These are phyloP conservation scores for Pleurotus platypus DNA, from an alignment of 768 basidiomycete species.

Conservation along the genomic window DNA sequence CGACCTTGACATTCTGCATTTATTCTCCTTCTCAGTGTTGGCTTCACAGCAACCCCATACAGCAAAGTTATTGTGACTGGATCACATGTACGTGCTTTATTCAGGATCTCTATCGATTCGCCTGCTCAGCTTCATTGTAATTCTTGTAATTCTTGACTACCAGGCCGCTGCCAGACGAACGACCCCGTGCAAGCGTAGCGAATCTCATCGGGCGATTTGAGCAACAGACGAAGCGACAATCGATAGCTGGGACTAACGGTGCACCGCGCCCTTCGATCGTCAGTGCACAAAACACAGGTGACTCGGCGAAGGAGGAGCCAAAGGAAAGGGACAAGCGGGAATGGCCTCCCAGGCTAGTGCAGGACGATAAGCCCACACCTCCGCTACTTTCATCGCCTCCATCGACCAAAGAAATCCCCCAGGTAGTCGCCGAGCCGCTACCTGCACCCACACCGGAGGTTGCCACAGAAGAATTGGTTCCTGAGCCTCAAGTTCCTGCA, in stretches of 20 bases:
- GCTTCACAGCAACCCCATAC: neutral
- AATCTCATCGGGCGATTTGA: constrained; percentile 91
- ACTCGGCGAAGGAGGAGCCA: constrained; percentile 61
- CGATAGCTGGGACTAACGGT: constrained; percentile 25
- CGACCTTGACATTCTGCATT: too few relatives aligned
- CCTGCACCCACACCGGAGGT: neutral
- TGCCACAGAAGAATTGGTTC: neutral
- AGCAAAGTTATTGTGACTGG: constrained; percentile 9
- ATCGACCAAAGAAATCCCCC: constrained; percentile 15
- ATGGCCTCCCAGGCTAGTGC: constrained; percentile 63
- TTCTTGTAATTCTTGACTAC: neutral
- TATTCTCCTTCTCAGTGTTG: too few relatives aligned
- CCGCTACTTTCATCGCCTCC: constrained; percentile 29
- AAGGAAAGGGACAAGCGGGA: constrained; percentile 75
- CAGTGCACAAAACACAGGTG: constrained; percentile 58
- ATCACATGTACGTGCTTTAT: constrained; percentile 12
- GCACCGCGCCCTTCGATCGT: constrained; percentile 55
- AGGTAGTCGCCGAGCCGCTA: neutral
- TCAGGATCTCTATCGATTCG: constrained; percentile 13
- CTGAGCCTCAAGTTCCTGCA: neutral
- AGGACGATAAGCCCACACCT: constrained; percentile 29
- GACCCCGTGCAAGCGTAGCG: constrained; percentile 81
- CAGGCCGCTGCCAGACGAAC: constrained; percentile 87
- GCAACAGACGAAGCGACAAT: constrained; percentile 68
- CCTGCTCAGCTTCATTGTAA: neutral